These are phyloP conservation scores for Alternaria sp. DNA, from an alignment of 2,329 filamentous ascomycete species.

Conservation along the genomic window DNA sequence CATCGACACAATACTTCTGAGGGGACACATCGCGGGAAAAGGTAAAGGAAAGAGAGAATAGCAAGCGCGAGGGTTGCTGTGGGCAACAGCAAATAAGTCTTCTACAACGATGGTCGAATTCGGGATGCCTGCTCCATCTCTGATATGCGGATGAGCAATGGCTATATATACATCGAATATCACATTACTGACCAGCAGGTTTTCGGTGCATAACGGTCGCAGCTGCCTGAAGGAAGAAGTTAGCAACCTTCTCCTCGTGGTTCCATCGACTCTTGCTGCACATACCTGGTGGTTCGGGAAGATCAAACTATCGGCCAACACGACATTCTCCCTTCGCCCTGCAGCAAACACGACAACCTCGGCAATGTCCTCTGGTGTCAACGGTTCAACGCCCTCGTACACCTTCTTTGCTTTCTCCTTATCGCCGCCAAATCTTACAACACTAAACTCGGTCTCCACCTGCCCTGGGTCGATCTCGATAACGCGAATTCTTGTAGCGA, in stretches of 20 bases:
- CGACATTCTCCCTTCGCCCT: conserved; percentile 86
- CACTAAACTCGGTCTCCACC: conserved; percentile 92
- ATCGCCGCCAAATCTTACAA: conserved; percentile 89
- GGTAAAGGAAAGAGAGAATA: neutral
- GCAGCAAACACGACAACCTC: conserved; percentile 89
- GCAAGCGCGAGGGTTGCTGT: neutral
- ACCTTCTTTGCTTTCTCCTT: conserved; percentile 89
- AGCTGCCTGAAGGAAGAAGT: conserved; percentile 38
- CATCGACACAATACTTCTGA: neutral
- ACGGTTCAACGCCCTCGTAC: conserved; percentile 75
- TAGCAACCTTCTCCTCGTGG: conserved; percentile 13
- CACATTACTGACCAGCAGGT: conserved; percentile 24
- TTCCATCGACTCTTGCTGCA: conserved; percentile 1
- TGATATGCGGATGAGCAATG: conserved; percentile 5
- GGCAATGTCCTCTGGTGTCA: conserved; percentile 90
- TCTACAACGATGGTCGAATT: conserved; percentile 2
- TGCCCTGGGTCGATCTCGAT: conserved; percentile 93
- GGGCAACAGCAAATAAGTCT: neutral
- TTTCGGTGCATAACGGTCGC: conserved; percentile 51
- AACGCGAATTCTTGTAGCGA: conserved; percentile 80
- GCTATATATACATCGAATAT: conserved; percentile 2
- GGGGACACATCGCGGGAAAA: neutral
- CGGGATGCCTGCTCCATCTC: neutral
- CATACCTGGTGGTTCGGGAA: conserved; percentile 90
- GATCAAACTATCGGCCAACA: conserved; percentile 85